Evolutionary conservation across 228 moss, liverwort and hornwort species (phyloP), one percentile per base, ranked within the genome.

Genomic region (Sphagnum magellanicum): DNA sequence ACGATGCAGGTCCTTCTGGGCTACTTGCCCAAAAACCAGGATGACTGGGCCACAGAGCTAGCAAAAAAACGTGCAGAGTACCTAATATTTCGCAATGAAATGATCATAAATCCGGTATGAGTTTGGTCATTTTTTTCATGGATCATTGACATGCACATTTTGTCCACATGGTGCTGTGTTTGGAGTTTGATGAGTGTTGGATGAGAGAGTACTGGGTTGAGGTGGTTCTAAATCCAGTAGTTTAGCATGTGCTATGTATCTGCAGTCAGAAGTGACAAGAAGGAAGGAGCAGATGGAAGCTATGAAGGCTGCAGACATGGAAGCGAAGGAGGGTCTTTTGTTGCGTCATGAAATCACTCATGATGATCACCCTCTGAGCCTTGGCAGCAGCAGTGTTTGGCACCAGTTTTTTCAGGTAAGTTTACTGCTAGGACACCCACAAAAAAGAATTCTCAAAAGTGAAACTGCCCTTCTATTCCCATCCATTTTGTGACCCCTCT

Each of bases 21-120:
- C 58, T 96, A 90, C 60, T 76, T 96, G 78, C 91, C 96, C 67
- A 83, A 83, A 74, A 90, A 84, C 69, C 88, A 84, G 73, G 96
- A 96, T 64, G 96, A 96, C 14, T 96, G 96, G 96, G 67, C 71
- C 62, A 68, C 81, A 52, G 96, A 96, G 72, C 74, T 96, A 72
- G 72, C 83, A 62, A 96, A 92, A 74, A 96, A 90, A 70, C 89
- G 96, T 53, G 79, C 81, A 70, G 89, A 84, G 50, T 93, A 96
- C 87, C 80, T 78, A 48, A 81, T 89, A 60, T 96, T 93, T 64
- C 83, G 80, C 71, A 87, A 80, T 65, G 96, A 96, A 80, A 91
- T 96, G 77, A 87, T 96, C 48, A 89, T 96, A n/a, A 96, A 89
- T 73, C 96, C 96, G 79, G 96, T 96, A 78, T 78, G 92, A 32